phyloP scores from a whole-genome alignment of 768 basidiomycete species.

The Leucocoprinus birnbaumii region DNA sequence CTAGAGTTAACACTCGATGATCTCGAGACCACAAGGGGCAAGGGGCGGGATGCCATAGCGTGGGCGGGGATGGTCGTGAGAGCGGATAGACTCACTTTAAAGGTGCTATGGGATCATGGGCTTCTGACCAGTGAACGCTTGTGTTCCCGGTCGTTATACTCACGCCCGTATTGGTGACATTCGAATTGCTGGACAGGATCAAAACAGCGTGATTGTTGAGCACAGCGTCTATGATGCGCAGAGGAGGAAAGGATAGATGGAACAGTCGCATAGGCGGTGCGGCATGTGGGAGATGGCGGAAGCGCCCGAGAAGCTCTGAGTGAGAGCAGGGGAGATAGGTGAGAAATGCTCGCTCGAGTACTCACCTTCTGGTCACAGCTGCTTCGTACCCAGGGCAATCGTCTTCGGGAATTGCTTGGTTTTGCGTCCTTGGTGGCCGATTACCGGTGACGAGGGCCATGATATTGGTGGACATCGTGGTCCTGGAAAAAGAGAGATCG shows the following conservation, averaged over 20 bases:
- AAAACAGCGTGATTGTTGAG: slow-evolving; percentile 1
- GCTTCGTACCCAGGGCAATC: slow-evolving; percentile 39
- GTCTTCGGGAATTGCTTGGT: slow-evolving; percentile 18
- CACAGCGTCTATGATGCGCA: slow-evolving; percentile 5
- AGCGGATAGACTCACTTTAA: slow-evolving; percentile 20
- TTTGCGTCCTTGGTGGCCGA: neutral
- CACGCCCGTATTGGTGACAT: slow-evolving; percentile 20
- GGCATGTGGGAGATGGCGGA: slow-evolving; percentile 15
- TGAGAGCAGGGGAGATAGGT: neutral
- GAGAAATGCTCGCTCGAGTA: neutral
- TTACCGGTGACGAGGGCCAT: slow-evolving; percentile 11
- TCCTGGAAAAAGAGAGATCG: slow-evolving; percentile 9
- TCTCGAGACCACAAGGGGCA: neutral
- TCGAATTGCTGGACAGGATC: slow-evolving; percentile 22
- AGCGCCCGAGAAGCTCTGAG: slow-evolving; percentile 13
- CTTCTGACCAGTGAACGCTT: slow-evolving; percentile 17
- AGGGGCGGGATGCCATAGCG: slow-evolving; percentile 11
- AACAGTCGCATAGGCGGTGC: slow-evolving; percentile 6
- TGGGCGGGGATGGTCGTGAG: neutral
- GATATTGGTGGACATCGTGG: slow-evolving; percentile 11
- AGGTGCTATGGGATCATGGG: slow-evolving; percentile 17
- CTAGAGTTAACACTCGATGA: neutral
- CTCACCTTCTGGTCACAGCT: slow-evolving; percentile 37
- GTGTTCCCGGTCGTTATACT: neutral
- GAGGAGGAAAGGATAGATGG: neutral